Evolutionary conservation across 2,329 filamentous ascomycete species (phyloP), one percentile per base, ranked within the genome.

Genomic region (Exophiala sp.): DNA sequence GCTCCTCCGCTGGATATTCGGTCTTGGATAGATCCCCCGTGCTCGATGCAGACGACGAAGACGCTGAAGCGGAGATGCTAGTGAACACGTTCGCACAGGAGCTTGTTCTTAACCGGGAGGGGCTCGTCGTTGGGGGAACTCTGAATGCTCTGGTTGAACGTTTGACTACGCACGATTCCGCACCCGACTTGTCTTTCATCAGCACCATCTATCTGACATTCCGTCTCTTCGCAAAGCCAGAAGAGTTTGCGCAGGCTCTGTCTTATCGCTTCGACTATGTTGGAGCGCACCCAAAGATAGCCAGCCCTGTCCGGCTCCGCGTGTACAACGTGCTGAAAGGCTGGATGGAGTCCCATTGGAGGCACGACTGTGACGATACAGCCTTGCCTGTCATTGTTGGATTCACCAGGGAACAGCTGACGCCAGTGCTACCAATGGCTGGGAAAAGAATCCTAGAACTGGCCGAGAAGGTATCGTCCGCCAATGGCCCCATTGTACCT

Each of bases 301-400:
- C 89, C 18, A 79, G 77, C 2, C 88, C 91, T 0, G 91, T 97
- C 18, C 83, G 90, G 43, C 73, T 98, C 41, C 82, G 93, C 44
- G 88, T 97, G 1, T 97, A 94, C 73, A 97, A 98, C 65, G 84
- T 89, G 49, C 88, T 98, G 76, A 98, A 98, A 69, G 86, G 87
- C 35, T 98, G 93, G 93, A 74, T 98, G 16, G 93, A 97, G 70
- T 93, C 86, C 5, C 89, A 98, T 68, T 98, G 93, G 91, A 82
- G 86, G 41, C 81, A 88, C 56, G 81, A 88, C 52, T 82, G 83
- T 9, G 93, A 98, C 65, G 79, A 80, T 46, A 77, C 81, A 10
- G 88, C 90, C 1, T 74, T 98, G 7, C 74, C 78, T 0, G 73
- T 86, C 42, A 94, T 98, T 56, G 75, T 85, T 27, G 74, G 80